Evolutionary conservation across 306 rosid species (phyloP).

Genomic region (Hippophae tibetana): DNA sequence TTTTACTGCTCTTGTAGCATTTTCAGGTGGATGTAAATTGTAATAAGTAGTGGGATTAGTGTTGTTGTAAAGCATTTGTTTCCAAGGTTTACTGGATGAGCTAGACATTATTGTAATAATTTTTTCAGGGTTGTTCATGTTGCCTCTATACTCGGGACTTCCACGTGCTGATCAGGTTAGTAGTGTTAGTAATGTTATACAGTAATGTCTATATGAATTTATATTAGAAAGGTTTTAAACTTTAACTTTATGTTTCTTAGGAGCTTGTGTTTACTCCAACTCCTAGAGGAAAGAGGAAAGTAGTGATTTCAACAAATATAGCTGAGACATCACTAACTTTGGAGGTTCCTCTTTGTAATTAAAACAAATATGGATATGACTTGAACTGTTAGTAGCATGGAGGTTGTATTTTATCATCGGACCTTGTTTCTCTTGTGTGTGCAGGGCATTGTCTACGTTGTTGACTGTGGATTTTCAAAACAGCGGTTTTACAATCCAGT

Average conservation of each 20-base stretch:
- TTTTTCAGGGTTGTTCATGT: slow-evolving; percentile 53
- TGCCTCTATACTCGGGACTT: slow-evolving; percentile 95
- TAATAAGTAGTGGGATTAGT: not conserved
- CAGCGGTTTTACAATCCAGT: slow-evolving; percentile 91
- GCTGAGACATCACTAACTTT: slow-evolving; percentile 90
- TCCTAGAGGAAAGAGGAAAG: slow-evolving; percentile 91
- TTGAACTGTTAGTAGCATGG: slow-evolving; percentile 11
- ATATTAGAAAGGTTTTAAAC: slow-evolving; percentile 7
- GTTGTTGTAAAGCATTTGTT: not conserved
- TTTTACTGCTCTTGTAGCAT: not conserved
- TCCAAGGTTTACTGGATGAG: not conserved
- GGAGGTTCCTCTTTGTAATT: slow-evolving; percentile 51
- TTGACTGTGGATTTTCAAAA: slow-evolving; percentile 93
- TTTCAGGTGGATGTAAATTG: not conserved
- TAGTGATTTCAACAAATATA: slow-evolving; percentile 81
- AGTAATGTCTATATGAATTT: slow-evolving; percentile 2
- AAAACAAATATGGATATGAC: not conserved
- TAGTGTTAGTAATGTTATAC: slow-evolving; percentile 17
- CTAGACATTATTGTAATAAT: not conserved
- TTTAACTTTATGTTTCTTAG: slow-evolving; percentile 31
- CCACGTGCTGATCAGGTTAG: slow-evolving; percentile 83
- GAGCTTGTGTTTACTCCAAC: slow-evolving; percentile 78
- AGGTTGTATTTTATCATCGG: slow-evolving; percentile 8
- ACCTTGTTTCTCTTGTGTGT: slow-evolving; percentile 20
- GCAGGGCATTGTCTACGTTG: slow-evolving; percentile 89